phyloP scores from a whole-genome alignment of 345 rosid species.

The Moringa oleifera region DNA sequence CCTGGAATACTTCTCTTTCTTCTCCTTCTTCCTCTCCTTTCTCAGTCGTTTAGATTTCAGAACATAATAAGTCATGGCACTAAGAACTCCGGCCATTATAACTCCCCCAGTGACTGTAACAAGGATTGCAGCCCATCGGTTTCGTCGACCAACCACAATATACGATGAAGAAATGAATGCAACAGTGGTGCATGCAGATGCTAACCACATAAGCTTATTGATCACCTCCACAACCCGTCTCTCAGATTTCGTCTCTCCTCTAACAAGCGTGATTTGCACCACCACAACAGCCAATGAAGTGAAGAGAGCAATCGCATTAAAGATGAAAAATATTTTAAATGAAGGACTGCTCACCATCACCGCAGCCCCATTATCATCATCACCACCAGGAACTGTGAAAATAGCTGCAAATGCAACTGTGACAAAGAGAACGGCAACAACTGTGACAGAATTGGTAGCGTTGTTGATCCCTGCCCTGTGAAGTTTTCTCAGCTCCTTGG shows the following conservation, averaged over 20 bases:
- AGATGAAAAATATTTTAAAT: slow-evolving; percentile 70
- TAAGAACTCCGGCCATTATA: slow-evolving; percentile 61
- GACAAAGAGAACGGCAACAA: slow-evolving; percentile 88
- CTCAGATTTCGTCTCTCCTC: slow-evolving; percentile 76
- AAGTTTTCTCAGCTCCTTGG: slow-evolving; percentile 69
- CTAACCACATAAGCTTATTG: slow-evolving; percentile 94
- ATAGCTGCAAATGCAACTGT: slow-evolving; percentile 93
- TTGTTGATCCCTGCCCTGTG: slow-evolving; percentile 81
- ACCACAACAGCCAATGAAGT: slow-evolving; percentile 87
- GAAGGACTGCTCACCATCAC: slow-evolving; percentile 37
- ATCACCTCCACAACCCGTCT: slow-evolving; percentile 78
- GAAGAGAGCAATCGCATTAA: slow-evolving; percentile 72
- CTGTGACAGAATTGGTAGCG: slow-evolving; percentile 81
- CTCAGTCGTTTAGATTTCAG: slow-evolving; percentile 54
- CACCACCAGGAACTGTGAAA: slow-evolving; percentile 84
- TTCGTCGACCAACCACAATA: slow-evolving; percentile 71
- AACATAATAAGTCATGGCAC: slow-evolving; percentile 78
- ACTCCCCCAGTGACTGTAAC: slow-evolving; percentile 67
- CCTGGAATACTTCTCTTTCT: slow-evolving; percentile 44
- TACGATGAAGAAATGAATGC: slow-evolving; percentile 76
- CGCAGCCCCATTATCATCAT: slow-evolving; percentile 48
- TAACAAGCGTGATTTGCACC: slow-evolving; percentile 83
- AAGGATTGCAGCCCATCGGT: slow-evolving; percentile 72
- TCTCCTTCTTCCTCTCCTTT: slow-evolving; percentile 53
- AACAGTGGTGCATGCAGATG: slow-evolving; percentile 79